Evolutionary conservation across 108 stramenopile genomes (phyloP).

Genomic region (Epipyxis sp.): DNA sequence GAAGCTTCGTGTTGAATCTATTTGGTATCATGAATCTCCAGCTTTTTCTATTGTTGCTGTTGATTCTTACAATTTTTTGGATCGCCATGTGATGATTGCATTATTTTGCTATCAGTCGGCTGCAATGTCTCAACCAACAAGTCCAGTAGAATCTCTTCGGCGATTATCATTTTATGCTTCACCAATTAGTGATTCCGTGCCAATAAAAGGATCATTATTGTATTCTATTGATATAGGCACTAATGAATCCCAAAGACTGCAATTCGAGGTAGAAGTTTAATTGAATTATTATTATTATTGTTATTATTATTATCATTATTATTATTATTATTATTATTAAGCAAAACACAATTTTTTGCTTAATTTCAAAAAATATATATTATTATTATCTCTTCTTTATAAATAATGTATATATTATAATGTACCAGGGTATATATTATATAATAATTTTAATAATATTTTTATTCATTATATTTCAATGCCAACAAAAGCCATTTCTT

Average conservation of each 20-base stretch:
- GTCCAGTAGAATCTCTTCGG: neutral
- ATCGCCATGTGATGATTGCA: neutral
- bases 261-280: neutral
- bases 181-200: no score
- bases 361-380: no score
- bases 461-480: no score
- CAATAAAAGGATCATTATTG: no score
- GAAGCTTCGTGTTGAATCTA: neutral
- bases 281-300: no score
- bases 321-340: no score
- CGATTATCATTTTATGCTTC: neutral
- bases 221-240: slow-evolving; percentile 5
- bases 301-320: no score
- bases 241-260: neutral
- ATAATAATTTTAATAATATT: no score
- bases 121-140: neutral
- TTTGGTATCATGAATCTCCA: slow-evolving; percentile 10
- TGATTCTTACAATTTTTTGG: neutral
- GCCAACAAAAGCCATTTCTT: neutral
- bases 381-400: no score
- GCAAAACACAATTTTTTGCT: no score
- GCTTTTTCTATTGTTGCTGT: neutral
- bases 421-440: no score
- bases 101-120: neutral
- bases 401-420: no score